Conservation (phyloP, 116 monocot genomes). For the Posidonia oceanica region DNA sequence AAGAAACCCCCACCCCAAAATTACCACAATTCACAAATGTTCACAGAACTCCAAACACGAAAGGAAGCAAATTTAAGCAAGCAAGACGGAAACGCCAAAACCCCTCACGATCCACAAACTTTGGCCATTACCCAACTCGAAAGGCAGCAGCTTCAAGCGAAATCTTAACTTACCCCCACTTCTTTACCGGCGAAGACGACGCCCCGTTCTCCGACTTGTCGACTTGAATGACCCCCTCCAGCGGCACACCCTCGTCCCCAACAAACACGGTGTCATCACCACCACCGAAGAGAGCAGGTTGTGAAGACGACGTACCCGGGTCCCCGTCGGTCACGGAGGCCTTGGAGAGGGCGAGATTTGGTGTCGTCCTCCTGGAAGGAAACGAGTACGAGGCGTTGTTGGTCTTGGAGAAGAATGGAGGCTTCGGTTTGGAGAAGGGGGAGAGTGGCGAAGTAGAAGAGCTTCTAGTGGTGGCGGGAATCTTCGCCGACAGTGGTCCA, state of each 20-base stretch:
- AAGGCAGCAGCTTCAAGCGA: not conserved
- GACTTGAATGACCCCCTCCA: slow-evolving; percentile 66
- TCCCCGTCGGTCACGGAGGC: not conserved
- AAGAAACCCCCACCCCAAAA: no score
- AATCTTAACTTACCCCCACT: slow-evolving; percentile 28
- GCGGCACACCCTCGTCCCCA: slow-evolving; percentile 40
- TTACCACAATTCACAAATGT: not conserved
- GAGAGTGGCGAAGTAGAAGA: not conserved
- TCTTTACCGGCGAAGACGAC: slow-evolving; percentile 10
- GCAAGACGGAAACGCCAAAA: no score
- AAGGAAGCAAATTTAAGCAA: not conserved
- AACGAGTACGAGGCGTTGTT: not conserved
- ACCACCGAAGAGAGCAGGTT: not conserved
- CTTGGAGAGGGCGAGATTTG: slow-evolving; percentile 1
- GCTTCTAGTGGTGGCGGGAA: not conserved
- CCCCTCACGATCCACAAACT: not conserved
- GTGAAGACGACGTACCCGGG: not conserved
- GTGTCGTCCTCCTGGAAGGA: not conserved
- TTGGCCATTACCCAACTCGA: no score
- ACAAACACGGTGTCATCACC: slow-evolving; percentile 19
- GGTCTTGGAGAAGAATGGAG: slow-evolving; percentile 18
- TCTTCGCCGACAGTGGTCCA: no score
- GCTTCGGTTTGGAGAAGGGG: slow-evolving; percentile 11
- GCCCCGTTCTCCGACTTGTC: slow-evolving; percentile 26
- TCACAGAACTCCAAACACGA: not conserved